phyloP scores from a whole-genome alignment of 1,139 yeast species.

The Kluyveromyces sp. region DNA sequence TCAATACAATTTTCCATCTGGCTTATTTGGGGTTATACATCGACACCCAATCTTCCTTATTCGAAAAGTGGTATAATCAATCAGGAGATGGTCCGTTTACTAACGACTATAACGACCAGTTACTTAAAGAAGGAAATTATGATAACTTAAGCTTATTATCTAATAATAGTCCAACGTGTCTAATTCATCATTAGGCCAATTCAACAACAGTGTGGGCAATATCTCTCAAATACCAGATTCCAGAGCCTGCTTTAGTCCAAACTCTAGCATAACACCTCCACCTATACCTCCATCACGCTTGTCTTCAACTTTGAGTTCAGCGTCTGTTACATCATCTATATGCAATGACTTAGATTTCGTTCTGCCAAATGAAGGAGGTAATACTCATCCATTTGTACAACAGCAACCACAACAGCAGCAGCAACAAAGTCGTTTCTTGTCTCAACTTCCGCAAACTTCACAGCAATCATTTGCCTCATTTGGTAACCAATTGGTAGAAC shows the following conservation, averaged over 20 bases:
- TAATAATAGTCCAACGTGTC: constrained; percentile 4
- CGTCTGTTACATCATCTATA: constrained; percentile 1
- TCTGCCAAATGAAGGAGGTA: not conserved
- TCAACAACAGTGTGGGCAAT: not conserved
- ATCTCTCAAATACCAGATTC: not conserved
- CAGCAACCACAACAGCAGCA: constrained; percentile 1
- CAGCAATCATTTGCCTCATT: not conserved
- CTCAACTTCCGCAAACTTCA: not conserved
- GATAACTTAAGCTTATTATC: not conserved
- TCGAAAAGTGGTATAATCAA: not conserved
- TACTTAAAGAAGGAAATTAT: no score
- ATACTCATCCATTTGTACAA: not conserved
- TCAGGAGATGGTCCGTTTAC: not conserved
- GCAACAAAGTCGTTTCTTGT: not conserved
- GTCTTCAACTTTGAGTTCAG: constrained; percentile 2
- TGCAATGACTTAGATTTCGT: constrained; percentile 3
- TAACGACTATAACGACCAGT: no score
- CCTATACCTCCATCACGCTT: constrained; percentile 1
- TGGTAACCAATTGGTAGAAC: not conserved
- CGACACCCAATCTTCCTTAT: not conserved
- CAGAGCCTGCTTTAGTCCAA: constrained; percentile 1
- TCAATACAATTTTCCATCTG: constrained; percentile 1
- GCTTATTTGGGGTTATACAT: constrained; percentile 2
- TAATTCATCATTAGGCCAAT: not conserved
- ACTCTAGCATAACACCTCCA: constrained; percentile 3